phyloP scores from a whole-genome alignment of 257 asterid species.

The Lantana camara region DNA sequence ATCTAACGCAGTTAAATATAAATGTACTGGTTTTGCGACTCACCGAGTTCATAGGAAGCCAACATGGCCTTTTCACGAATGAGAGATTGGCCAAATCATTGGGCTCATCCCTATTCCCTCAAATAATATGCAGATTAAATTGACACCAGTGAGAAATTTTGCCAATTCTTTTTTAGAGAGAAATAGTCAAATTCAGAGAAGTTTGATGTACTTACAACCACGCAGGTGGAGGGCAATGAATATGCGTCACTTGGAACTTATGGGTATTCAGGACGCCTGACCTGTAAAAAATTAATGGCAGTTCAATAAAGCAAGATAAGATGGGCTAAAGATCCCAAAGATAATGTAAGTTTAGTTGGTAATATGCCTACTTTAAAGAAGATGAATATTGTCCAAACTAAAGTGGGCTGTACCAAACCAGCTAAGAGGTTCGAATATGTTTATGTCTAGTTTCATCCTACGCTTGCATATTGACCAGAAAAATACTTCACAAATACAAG shows the following conservation, averaged over 20 bases:
- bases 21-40: slow-evolving; percentile 30
- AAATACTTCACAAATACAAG: too few species aligned
- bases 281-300: slow-evolving; percentile 47
- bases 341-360: not conserved
- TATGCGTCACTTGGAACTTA: slow-evolving; percentile 80
- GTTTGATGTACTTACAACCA: slow-evolving; percentile 71
- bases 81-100: slow-evolving; percentile 52
- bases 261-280: slow-evolving; percentile 85
- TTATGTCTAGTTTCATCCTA: too few species aligned
- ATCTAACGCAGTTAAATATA: slow-evolving; percentile 12
- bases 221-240: slow-evolving; percentile 96
- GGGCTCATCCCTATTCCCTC: slow-evolving; percentile 60
- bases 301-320: slow-evolving; percentile 9
- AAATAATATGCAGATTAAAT: slow-evolving; percentile 31
- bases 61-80: slow-evolving; percentile 66
- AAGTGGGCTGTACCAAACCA: too few species aligned
- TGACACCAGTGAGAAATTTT: slow-evolving; percentile 23
- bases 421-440: too few species aligned
- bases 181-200: slow-evolving; percentile 10
- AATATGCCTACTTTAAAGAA: too few species aligned
- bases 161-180: not conserved
- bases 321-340: slow-evolving; percentile 1
- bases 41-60: slow-evolving; percentile 86
- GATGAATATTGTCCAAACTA: too few species aligned
- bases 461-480: too few species aligned